Conservation (phyloP, 2,329 filamentous ascomycete species). For the Leptographium wingfieldii region DNA sequence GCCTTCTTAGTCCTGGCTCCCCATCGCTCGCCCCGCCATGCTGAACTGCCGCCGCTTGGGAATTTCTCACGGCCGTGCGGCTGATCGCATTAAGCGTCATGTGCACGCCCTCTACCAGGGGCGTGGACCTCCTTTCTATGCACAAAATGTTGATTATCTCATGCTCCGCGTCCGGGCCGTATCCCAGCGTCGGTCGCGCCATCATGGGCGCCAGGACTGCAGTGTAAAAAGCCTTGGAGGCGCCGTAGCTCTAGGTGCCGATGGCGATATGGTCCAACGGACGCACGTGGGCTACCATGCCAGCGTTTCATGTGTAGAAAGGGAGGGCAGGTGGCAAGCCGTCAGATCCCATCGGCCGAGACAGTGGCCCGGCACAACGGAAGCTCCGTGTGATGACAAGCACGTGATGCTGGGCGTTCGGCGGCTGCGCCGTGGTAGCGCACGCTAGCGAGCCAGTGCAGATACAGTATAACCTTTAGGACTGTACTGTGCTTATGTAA, state of each 20-base stretch:
- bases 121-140: not conserved
- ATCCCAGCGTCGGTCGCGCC: not conserved
- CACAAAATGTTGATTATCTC: not conserved
- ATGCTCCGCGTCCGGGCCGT: not conserved
- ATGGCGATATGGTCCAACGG: not conserved
- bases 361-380: too few species aligned
- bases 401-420: too few species aligned
- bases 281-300: not conserved
- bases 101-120: not conserved
- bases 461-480: too few species aligned
- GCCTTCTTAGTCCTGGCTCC: not conserved
- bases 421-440: conserved; percentile 36
- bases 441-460: conserved; percentile 22
- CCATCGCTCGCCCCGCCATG: not conserved
- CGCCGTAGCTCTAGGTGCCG: not conserved
- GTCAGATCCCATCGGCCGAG: too few species aligned
- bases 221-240: not conserved
- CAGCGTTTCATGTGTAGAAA: too few species aligned
- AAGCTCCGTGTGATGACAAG: too few species aligned
- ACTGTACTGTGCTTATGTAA: not conserved
- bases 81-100: not conserved
- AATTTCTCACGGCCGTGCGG: not conserved
- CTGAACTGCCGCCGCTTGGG: not conserved
- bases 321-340: too few species aligned
- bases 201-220: not conserved